Conservation (phyloP, 2,329 filamentous ascomycete species). For the Sclerotinia spermophila region DNA sequence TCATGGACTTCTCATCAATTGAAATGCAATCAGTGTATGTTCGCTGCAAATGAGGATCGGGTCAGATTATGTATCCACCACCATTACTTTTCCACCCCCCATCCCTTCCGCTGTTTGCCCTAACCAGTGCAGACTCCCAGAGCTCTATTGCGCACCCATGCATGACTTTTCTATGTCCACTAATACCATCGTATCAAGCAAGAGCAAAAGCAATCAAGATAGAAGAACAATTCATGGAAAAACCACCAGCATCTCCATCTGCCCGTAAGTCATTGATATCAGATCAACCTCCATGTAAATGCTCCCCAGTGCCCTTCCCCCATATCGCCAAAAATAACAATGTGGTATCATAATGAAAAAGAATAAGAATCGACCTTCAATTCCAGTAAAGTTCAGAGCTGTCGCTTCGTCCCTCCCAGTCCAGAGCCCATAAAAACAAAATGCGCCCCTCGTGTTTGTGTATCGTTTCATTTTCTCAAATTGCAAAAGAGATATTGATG, state of each 20-base stretch:
- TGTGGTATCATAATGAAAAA: constrained; percentile 13
- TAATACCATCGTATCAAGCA: neutral
- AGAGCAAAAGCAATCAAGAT: neutral
- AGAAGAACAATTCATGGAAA: neutral
- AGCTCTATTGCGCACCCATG: neutral
- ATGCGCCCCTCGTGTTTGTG: neutral
- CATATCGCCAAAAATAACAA: constrained; percentile 6
- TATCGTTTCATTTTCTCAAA: neutral
- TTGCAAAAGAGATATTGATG: neutral
- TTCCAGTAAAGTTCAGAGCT: neutral
- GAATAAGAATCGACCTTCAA: neutral
- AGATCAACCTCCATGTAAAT: neutral
- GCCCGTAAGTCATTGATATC: neutral
- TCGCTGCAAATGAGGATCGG: neutral
- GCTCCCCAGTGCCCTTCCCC: neutral
- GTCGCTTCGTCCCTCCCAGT: neutral
- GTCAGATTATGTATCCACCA: neutral
- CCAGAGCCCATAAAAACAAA: neutral
- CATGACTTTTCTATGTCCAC: neutral
- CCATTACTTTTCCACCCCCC: neutral
- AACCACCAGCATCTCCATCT: neutral
- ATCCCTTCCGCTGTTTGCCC: neutral
- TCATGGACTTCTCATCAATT: neutral
- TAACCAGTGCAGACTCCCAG: neutral
- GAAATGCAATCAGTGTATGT: neutral